phyloP scores from a whole-genome alignment of 2,329 filamentous ascomycete genomes.

The Neofusicoccum sp. region DNA sequence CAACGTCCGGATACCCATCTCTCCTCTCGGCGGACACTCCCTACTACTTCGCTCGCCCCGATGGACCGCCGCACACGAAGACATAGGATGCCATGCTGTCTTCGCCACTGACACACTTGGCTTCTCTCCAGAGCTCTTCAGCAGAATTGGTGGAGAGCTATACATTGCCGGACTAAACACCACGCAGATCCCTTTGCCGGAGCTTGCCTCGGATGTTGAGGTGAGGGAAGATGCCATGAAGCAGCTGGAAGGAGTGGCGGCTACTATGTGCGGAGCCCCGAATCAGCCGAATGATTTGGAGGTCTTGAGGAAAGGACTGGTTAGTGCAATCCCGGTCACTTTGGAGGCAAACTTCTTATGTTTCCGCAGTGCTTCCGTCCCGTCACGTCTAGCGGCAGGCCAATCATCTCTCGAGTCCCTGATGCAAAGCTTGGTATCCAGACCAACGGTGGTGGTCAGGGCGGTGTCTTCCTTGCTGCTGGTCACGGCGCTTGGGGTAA shows the following conservation, averaged over 20 bases:
- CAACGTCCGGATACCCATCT: conserved; percentile 54
- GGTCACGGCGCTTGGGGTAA: conserved; percentile 77
- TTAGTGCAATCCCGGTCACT: conserved; percentile 22
- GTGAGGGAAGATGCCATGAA: conserved; percentile 50
- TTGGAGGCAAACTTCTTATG: background rate
- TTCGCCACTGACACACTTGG: conserved; percentile 60
- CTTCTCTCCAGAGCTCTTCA: conserved; percentile 71
- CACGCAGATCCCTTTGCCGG: conserved; percentile 58
- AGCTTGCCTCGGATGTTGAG: conserved; percentile 50
- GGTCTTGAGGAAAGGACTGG: conserved; percentile 61
- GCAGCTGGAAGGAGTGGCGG: conserved; percentile 51
- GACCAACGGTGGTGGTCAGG: conserved; percentile 44
- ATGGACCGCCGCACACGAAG: conserved; percentile 48
- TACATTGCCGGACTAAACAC: conserved; percentile 74
- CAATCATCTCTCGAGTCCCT: conserved; percentile 59
- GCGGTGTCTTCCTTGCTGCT: conserved; percentile 68
- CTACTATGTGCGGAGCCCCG: conserved; percentile 46
- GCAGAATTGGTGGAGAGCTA: conserved; percentile 63
- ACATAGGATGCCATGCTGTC: conserved; percentile 61
- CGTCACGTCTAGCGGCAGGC: conserved; percentile 61
- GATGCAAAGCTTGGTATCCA: conserved; percentile 56
- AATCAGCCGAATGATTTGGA: conserved; percentile 54
- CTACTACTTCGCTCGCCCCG: conserved; percentile 63
- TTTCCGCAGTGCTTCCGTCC: conserved; percentile 66
- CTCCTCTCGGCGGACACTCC: conserved; percentile 68